Conservation (phyloP, 1,139 yeast species). For the Candida dubliniensis region DNA sequence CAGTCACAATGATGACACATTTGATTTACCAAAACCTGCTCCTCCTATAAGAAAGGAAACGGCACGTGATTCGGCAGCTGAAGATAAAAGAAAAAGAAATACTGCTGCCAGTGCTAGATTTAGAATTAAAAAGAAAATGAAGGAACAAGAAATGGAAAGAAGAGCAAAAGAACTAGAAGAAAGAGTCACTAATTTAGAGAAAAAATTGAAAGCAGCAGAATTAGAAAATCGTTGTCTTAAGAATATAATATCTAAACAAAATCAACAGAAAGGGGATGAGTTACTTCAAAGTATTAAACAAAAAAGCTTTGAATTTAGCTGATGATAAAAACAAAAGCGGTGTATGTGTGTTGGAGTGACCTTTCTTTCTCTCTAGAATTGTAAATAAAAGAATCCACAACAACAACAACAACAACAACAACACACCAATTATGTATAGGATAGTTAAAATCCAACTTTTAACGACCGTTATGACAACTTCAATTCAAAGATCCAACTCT, state of each 20-base stretch:
- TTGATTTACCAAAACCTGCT: neutral
- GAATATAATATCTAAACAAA: conserved; percentile 49
- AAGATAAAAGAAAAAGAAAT: conserved; percentile 55
- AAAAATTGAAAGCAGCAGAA: conserved; percentile 53
- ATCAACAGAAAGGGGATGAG: conserved; percentile 43
- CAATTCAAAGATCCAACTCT: conserved; percentile 36
- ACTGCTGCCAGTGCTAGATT: conserved; percentile 66
- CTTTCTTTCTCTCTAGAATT: conserved; percentile 27
- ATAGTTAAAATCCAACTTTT: conserved; percentile 41
- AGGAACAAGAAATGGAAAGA: conserved; percentile 59
- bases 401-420: neutral
- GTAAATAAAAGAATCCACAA: conserved; percentile 20
- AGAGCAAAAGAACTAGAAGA: conserved; percentile 46
- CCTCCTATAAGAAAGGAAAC: neutral
- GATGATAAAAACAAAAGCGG: neutral
- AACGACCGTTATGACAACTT: conserved; percentile 22
- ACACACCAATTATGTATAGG: neutral
- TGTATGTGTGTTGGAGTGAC: conserved; percentile 24
- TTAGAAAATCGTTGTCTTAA: conserved; percentile 77
- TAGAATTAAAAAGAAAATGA: conserved; percentile 59
- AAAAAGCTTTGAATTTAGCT: neutral
- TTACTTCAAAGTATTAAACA: conserved; percentile 16
- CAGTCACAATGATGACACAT: conserved; percentile 5
- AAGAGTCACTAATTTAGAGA: conserved; percentile 39
- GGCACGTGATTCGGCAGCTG: conserved; percentile 14